phyloP scores from a whole-genome alignment of 345 rosid species.

The Cardamine occulta region DNA sequence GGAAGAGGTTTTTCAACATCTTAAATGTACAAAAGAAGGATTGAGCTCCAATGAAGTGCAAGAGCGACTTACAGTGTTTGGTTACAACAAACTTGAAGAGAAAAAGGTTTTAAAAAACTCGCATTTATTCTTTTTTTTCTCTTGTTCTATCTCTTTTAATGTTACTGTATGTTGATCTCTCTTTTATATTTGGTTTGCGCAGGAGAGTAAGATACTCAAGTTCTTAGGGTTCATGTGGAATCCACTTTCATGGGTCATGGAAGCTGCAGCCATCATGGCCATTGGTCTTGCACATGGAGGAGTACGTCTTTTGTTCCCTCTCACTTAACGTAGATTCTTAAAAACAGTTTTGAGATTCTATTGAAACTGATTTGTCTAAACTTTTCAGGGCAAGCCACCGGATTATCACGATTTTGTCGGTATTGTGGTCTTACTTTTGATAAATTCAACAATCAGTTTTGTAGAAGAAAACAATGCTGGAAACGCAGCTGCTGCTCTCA shows the following conservation, averaged over 20 bases:
- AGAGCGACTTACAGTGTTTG: constrained; percentile 56
- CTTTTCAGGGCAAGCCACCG: constrained; percentile 56
- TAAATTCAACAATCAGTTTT: constrained; percentile 70
- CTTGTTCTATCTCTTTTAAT: not conserved
- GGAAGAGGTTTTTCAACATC: constrained; percentile 57
- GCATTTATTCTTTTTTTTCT: not conserved
- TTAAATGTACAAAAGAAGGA: constrained; percentile 56
- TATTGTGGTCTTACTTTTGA: constrained; percentile 52
- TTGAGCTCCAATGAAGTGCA: constrained; percentile 46
- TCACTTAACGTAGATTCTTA: not conserved
- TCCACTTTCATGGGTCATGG: constrained; percentile 80
- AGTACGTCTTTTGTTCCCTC: constrained; percentile 37
- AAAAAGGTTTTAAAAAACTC: constrained; percentile 46
- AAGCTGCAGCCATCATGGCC: constrained; percentile 76
- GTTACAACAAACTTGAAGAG: constrained; percentile 63
- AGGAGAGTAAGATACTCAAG: constrained; percentile 65
- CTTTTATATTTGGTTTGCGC: constrained; percentile 24
- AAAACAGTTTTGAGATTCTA: not conserved
- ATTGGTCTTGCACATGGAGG: constrained; percentile 74
- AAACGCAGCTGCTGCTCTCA: constrained; percentile 75
- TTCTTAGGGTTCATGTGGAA: constrained; percentile 72
- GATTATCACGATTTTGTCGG: constrained; percentile 67
- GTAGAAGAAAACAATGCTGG: constrained; percentile 77
- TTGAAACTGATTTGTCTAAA: constrained; percentile 5
- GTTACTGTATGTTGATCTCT: constrained; percentile 18